Evolutionary conservation across 768 basidiomycete species (phyloP).

Genomic region (Neoboletus subvelutipes): DNA sequence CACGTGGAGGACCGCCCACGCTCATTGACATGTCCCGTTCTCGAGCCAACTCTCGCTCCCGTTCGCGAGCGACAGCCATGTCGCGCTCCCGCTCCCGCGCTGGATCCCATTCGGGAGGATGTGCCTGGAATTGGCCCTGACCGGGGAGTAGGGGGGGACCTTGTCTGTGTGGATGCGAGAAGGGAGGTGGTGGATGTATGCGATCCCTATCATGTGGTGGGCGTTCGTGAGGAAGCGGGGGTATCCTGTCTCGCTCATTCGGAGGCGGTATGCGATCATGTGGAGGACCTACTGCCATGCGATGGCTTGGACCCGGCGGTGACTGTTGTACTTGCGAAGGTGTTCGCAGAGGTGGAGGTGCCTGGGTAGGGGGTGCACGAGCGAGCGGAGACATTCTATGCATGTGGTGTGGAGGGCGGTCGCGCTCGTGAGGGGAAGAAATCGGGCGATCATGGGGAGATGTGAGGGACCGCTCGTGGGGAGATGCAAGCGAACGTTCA

Average conservation of each 20-base stretch:
- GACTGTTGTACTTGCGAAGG: slow-evolving; percentile 21
- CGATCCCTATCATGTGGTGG: slow-evolving; percentile 25
- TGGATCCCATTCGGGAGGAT: slow-evolving; percentile 30
- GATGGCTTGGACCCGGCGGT: slow-evolving; percentile 25
- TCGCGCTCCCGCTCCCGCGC: slow-evolving; percentile 27
- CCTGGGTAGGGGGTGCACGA: slow-evolving; percentile 22
- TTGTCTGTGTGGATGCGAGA: slow-evolving; percentile 22
- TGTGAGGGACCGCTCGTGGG: slow-evolving; percentile 23
- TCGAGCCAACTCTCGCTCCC: slow-evolving; percentile 26
- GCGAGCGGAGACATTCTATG: slow-evolving; percentile 27
- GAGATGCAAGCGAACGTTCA: slow-evolving; percentile 24
- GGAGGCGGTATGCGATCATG: slow-evolving; percentile 26
- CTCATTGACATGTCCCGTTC: slow-evolving; percentile 22
- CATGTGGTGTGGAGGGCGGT: slow-evolving; percentile 20
- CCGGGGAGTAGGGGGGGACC: slow-evolving; percentile 25
- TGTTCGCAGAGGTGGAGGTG: slow-evolving; percentile 13
- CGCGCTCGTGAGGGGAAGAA: slow-evolving; percentile 29
- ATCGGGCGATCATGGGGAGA: slow-evolving; percentile 26
- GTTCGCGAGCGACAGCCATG: slow-evolving; percentile 17
- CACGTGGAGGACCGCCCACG: slow-evolving; percentile 23
- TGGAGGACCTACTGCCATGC: slow-evolving; percentile 19
- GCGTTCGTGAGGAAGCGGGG: slow-evolving; percentile 23
- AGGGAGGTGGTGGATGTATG: slow-evolving; percentile 28
- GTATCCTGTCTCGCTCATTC: slow-evolving; percentile 28
- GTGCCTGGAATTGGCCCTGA: slow-evolving; percentile 32